phyloP scores from a whole-genome alignment of 257 asterid species.

The Ophiorrhiza pumila region DNA sequence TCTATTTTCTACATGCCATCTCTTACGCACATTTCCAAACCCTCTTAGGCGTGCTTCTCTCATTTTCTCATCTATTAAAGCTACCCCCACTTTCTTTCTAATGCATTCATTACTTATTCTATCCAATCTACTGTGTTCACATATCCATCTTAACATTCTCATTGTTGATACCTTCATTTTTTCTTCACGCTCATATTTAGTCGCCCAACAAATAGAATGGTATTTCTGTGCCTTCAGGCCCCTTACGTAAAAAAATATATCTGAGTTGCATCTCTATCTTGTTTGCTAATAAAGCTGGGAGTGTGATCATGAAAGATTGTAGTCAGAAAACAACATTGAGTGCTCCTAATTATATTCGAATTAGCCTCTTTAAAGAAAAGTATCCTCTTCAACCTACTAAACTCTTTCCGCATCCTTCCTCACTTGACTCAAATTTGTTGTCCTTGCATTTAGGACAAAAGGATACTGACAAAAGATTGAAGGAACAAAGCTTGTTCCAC shows the following conservation, averaged over 20 bases:
- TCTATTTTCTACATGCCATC: too few relatives aligned
- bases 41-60: too few relatives aligned
- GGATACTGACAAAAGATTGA: neutral
- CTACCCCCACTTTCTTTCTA: too few relatives aligned
- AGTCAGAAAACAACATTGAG: neutral
- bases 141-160: too few relatives aligned
- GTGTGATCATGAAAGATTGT: neutral
- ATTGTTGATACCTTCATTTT: too few relatives aligned
- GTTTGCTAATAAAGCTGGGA: neutral
- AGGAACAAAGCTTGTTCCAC: neutral
- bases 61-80: too few relatives aligned
- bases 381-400: neutral
- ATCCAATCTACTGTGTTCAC: too few relatives aligned
- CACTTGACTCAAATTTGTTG: neutral
- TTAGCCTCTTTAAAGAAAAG: neutral
- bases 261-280: neutral
- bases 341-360: neutral
- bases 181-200: too few relatives aligned
- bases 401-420: neutral
- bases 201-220: too few relatives aligned
- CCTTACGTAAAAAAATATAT: neutral
- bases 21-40: too few relatives aligned
- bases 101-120: too few relatives aligned
- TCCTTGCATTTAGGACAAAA: neutral
- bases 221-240: neutral